Evolutionary conservation across 2,329 filamentous ascomycete species (phyloP).

Genomic region (Coniochaeta ligniaria): DNA sequence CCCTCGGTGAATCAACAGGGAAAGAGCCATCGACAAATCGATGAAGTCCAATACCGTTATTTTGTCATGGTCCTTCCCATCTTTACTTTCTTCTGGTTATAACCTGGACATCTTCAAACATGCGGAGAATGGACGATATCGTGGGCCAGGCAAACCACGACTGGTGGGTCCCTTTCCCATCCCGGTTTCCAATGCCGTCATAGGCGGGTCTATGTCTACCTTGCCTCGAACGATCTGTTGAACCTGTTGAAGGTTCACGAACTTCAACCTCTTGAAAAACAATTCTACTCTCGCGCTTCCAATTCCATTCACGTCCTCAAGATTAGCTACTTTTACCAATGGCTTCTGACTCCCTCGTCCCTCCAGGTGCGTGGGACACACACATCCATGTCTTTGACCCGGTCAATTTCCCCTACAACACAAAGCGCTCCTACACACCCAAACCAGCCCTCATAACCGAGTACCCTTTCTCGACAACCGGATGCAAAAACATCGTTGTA

Average conservation of each 20-base stretch:
- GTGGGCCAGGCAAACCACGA: neutral
- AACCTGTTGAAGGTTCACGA: neutral
- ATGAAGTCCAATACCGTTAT: too few species aligned
- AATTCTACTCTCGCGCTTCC: neutral
- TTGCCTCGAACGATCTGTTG: neutral
- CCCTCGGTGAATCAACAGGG: neutral
- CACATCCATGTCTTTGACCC: conserved; percentile 15
- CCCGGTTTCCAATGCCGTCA: neutral
- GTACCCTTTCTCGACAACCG: conserved; percentile 11
- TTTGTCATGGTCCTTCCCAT: too few species aligned
- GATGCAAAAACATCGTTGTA: conserved; percentile 14
- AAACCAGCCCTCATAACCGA: conserved; percentile 12
- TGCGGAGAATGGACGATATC: neutral
- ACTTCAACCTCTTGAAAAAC: neutral
- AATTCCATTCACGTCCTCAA: neutral
- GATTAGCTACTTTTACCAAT: neutral
- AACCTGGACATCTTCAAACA: neutral
- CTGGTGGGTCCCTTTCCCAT: neutral
- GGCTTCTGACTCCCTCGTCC: neutral
- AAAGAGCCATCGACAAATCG: too few species aligned
- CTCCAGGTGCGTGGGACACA: conserved; percentile 9
- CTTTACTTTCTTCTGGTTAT: too few species aligned
- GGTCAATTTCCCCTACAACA: conserved; percentile 10
- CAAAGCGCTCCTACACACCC: conserved; percentile 15
- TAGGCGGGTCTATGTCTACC: neutral